Base-by-base conservation (phyloP, 75 land plant species). In the Gnetum montanum region DNA sequence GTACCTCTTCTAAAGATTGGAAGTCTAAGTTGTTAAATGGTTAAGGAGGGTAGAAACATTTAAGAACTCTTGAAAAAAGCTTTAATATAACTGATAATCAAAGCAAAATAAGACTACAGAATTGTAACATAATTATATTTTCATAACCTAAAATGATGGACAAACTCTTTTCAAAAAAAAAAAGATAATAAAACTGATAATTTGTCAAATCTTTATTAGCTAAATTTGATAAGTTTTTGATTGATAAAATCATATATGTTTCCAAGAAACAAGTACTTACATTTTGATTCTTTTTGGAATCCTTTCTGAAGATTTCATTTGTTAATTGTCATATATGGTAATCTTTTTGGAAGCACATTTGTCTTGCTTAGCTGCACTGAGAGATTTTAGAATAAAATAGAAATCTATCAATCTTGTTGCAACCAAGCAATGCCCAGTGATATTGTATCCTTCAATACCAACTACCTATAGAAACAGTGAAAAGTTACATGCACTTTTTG, bases 391-490 rank as follows among this genome's bases (percentile, higher is more conserved):
- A 34, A 34, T 19, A 34, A 36, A 36, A 53, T 31, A 53, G 31
- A 36, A 53, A 41, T 94, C 87, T 47, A 85, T 44, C 18, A 88
- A 18, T 34, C 82, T 73, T 46, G 90, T 69, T 26, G 82, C 90
- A 60, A 85, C 51, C 22, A 94, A 73, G 65, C 87, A 88, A 63
- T 89, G 87, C 20, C 98, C 98, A 76, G 96, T 94, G 15, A 87
- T 95, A 65, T 94, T 94, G 24, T 78, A 73, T 29, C 98, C 98
- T 65, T 84, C 85, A 46, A 94, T 62, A 31, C 86, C 98, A 36
- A 94, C 56, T 12, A 85, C 74, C 98, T 94, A 70, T n/a, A 8
- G 19, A 8, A 23, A 12, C n/a, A n/a, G n/a, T n/a, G n/a, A n/a
- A n/a, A n/a, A n/a, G n/a, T n/a, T n/a, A n/a, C n/a, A n/a, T n/a